Evolutionary conservation across 2,329 filamentous ascomycete species (phyloP), one percentile per base, ranked within the genome.

Genomic region (Alternaria rosae): DNA sequence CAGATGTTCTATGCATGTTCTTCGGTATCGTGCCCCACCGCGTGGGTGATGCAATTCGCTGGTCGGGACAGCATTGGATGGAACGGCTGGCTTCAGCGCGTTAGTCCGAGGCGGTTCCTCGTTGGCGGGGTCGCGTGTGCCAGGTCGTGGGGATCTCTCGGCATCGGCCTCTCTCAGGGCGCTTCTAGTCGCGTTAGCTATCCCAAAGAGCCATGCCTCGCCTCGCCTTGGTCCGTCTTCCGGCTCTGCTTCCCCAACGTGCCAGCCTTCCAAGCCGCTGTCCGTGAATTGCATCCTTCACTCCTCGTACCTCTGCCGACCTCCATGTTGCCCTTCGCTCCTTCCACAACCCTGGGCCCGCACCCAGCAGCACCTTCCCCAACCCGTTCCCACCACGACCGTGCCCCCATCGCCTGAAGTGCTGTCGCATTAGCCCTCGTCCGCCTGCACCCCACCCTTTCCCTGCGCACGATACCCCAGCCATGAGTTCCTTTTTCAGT

Each of bases 401-500:
- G 45, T 54, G 43, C 61, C 48, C 45, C 56, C 35, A 57, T 63
- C 57, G 55, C 63, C 32, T 63, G 57, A 55, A 43, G 44, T 35
- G 57, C 52, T 57, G 57, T 45, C 62, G 55, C 45, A 42, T 35
- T 30, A 57, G 42, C 59, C 59, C 21, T 26, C 64, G 23, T 53
- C 41, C 54, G 42, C 42, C 54, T 57, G 32, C 57, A 41, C 63
- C 62, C 38, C 64, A 38, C 66, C 62, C 59, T 57, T 59, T 54
- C 53, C 57, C 66, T 65, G 54, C 59, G 45, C 61, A 56, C 51
- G 44, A 47, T 50, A 28, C 68, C 62, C 52, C 64, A 60, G 59
- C 67, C 69, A 86, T 86, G 84, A 81, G 82, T 70, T 82, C 81
- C 45, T 85, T 86, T 82, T 85, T 86, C 76, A 81, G 82, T 64